These are phyloP conservation scores for Cryptococcus maquisensis DNA, from an alignment of 1,284 basidiomycete species.

Conservation along the genomic window DNA sequence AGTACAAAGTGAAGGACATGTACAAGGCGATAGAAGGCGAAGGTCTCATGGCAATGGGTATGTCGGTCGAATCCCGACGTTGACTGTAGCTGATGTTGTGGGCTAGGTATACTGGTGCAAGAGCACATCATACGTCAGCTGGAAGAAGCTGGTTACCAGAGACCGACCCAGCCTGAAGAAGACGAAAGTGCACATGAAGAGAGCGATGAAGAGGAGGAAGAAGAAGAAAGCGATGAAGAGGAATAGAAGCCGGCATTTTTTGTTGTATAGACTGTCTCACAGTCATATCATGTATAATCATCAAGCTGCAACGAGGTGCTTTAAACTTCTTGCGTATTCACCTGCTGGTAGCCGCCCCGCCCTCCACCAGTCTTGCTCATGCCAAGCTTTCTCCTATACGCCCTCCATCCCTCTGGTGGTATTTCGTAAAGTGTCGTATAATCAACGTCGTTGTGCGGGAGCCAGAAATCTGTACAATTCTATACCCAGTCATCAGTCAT, in stretches of 20 bases:
- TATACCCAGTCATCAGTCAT: conserved; percentile 8
- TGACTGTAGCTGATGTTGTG: not conserved
- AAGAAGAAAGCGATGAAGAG: not conserved
- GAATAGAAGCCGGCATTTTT: not conserved
- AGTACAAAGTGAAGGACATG: conserved; percentile 34
- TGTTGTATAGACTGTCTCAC: not conserved
- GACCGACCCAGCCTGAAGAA: not conserved
- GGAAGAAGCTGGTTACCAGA: conserved; percentile 15
- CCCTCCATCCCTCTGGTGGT: conserved; percentile 58
- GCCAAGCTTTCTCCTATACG: conserved; percentile 34
- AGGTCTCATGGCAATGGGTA: conserved; percentile 37
- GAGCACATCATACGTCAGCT: conserved; percentile 22
- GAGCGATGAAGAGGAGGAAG: conserved; percentile 2
- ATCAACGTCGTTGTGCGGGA: conserved; percentile 74
- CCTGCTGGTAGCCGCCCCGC: conserved; percentile 29
- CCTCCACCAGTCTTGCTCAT: conserved; percentile 15
- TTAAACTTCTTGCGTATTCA: conserved; percentile 15
- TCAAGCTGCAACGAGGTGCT: not conserved
- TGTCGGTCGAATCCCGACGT: conserved; percentile 2
- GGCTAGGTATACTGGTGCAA: conserved; percentile 27
- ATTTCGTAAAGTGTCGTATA: conserved; percentile 88
- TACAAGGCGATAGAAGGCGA: conserved; percentile 27
- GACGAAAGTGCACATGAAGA: not conserved
- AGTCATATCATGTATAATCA: not conserved
- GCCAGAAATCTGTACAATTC: conserved; percentile 98